Evolutionary conservation across 768 basidiomycete genomes (phyloP).

Genomic region (Sarcodon aspratus): DNA sequence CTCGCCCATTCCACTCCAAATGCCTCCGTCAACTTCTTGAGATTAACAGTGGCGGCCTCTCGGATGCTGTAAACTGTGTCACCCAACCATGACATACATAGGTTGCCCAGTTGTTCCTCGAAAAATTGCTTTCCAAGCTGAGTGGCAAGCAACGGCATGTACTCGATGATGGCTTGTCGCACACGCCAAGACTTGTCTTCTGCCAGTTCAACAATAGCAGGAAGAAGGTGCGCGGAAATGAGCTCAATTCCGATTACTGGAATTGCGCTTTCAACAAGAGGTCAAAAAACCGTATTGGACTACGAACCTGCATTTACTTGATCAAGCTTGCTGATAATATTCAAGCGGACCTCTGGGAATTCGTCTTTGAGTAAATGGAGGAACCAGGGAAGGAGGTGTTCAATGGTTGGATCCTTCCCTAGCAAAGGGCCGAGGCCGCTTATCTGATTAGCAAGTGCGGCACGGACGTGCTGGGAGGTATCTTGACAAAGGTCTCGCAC

Average conservation of each 20-base stretch:
- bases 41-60: slow-evolving; percentile 94
- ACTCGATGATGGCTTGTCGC: slow-evolving; percentile 98
- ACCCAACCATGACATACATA: slow-evolving; percentile 99
- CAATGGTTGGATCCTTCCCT: slow-evolving; percentile 87
- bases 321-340: slow-evolving; percentile 98
- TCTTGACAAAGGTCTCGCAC: slow-evolving; percentile 92
- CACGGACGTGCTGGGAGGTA: slow-evolving; percentile 92
- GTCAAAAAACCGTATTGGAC: background rate
- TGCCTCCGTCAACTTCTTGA: slow-evolving; percentile 95
- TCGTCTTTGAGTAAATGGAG: slow-evolving; percentile 95
- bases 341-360: slow-evolving; percentile 94
- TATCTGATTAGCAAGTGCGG: slow-evolving; percentile 92
- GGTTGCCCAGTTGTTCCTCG: slow-evolving; percentile 90
- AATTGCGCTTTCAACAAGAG: background rate
- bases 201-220: slow-evolving; percentile 94
- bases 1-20: slow-evolving; percentile 98
- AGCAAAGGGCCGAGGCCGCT: slow-evolving; percentile 92
- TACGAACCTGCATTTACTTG: slow-evolving; percentile 79
- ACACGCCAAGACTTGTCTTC: slow-evolving; percentile 99
- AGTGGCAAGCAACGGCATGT: slow-evolving; percentile 97
- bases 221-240: slow-evolving; percentile 87
- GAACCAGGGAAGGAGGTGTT: slow-evolving; percentile 94
- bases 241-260: slow-evolving; percentile 96
- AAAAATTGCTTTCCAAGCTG: slow-evolving; percentile 96
- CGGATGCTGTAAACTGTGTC: slow-evolving; percentile 98